phyloP scores from a whole-genome alignment of 495 filamentous ascomycete species.

The Pyronema omphalodes region DNA sequence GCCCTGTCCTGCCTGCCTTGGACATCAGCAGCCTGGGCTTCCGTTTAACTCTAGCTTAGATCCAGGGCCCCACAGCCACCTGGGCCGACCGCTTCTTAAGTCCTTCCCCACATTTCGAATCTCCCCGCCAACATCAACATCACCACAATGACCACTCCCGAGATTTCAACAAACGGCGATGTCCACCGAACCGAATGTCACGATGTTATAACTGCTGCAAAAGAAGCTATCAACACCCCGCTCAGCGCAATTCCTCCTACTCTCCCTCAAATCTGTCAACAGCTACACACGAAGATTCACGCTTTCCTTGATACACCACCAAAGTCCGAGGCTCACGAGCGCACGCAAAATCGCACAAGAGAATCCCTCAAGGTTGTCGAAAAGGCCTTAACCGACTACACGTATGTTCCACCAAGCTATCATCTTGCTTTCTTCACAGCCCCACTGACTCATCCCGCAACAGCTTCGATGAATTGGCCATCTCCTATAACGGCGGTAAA shows the following conservation, averaged over 20 bases:
- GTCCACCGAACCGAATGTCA: no score
- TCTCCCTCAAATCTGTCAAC: constrained; percentile 32
- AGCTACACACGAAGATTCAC: constrained; percentile 44
- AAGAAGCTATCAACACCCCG: no score
- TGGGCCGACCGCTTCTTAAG: no score
- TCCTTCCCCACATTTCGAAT: no score
- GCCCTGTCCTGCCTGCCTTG: no score
- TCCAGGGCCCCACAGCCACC: no score
- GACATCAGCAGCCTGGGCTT: no score
- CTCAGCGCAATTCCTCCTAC: background rate
- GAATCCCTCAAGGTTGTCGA: constrained; percentile 51
- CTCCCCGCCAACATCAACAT: no score
- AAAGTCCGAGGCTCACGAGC: constrained; percentile 37
- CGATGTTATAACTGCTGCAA: no score
- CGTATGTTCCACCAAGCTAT: constrained; percentile 28
- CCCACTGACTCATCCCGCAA: constrained; percentile 1
- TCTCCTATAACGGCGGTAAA: constrained; percentile 96
- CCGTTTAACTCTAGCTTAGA: no score
- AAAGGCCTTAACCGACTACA: constrained; percentile 52
- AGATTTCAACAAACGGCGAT: no score
- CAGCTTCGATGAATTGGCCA: constrained; percentile 58
- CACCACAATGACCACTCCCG: no score
- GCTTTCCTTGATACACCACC: constrained; percentile 47
- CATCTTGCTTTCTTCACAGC: background rate
- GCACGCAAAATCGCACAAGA: constrained; percentile 54